phyloP scores from a whole-genome alignment of 768 basidiomycete species.

The Kwoniella europaea region DNA sequence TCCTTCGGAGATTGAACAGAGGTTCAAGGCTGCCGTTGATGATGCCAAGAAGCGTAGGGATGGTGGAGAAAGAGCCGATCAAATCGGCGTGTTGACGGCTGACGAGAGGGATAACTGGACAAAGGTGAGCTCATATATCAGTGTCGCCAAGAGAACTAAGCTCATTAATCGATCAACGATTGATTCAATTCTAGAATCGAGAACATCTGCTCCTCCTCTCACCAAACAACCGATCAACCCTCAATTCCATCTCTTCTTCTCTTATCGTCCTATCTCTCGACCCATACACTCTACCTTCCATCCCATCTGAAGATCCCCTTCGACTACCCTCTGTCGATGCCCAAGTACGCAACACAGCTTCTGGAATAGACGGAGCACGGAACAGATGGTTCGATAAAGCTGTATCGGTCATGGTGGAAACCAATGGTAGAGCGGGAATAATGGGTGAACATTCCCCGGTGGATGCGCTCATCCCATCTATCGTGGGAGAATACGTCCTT shows the following conservation, averaged over 20 bases:
- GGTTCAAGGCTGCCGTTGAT: slow-evolving; percentile 61
- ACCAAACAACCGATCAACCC: slow-evolving; percentile 66
- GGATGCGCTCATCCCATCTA: slow-evolving; percentile 87
- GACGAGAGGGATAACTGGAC: slow-evolving; percentile 85
- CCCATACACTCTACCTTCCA: slow-evolving; percentile 64
- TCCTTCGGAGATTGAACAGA: slow-evolving; percentile 61
- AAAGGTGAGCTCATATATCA: slow-evolving; percentile 61
- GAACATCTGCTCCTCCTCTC: slow-evolving; percentile 71
- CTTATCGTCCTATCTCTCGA: slow-evolving; percentile 83
- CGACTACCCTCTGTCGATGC: slow-evolving; percentile 65
- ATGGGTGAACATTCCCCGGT: slow-evolving; percentile 89
- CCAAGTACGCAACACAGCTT: slow-evolving; percentile 75
- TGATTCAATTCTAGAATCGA: slow-evolving; percentile 67
- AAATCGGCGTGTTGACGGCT: slow-evolving; percentile 74
- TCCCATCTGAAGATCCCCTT: slow-evolving; percentile 47
- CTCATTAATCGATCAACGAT: background rate
- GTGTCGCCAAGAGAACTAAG: too few relatives aligned
- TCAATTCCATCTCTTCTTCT: slow-evolving; percentile 72
- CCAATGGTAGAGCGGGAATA: slow-evolving; percentile 80
- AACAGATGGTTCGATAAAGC: slow-evolving; percentile 94
- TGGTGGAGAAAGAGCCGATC: slow-evolving; percentile 66
- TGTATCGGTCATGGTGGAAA: slow-evolving; percentile 79
- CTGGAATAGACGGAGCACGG: slow-evolving; percentile 66
- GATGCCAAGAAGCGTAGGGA: slow-evolving; percentile 68
- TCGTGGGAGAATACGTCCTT: slow-evolving; percentile 80